Base-by-base conservation (phyloP, 371 early-diverging fungal species). In the Mucor sp. region DNA sequence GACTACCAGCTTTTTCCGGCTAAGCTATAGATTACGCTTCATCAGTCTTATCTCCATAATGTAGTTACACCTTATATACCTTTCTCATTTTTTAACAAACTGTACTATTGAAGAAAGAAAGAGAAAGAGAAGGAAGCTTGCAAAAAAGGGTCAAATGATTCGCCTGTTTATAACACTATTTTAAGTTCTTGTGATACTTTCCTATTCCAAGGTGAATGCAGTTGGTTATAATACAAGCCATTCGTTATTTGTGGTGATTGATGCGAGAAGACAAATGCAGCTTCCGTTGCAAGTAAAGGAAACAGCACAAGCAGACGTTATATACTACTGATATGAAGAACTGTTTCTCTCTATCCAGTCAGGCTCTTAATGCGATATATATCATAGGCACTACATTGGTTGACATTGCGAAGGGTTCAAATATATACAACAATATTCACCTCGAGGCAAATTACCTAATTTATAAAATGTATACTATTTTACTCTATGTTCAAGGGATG, bases 1-100 rank as follows among this genome's bases (percentile, higher is more conserved):
- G 25, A 90, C 85, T 21, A 93, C 93, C 27, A 93, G 76, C 60
- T 93, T 94, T 37, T 71, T 71, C 41, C 66, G 58, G 41, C 59
- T 68, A 21, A 43, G 63, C 68, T 68, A 53, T 32, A 23, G 8
- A 56, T 32, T 4, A n/a, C n/a, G 2, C 0, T 5, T 25, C 28
- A 23, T 30, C 32, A 56, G 56, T 4, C 6, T 9, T 32, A 3
- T n/a, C n/a, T 30, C 21, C n/a, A 32, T 6, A 17, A 32, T 30
- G 28, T 15, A 50, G 8, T 33, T 11, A 7, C 4, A 11, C 25
- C 12, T 44, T 3, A 0, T 11, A 8, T 56, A 56, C 56, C n/a
- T 32, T 56, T 56, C 19, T 56, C 56, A 56, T 56, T 3, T 56
- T 56, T 19, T 7, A 27, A 28, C 21, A 53, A 27, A 53, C 8